Evolutionary conservation across 495 filamentous ascomycete genomes (phyloP).

Genomic region (Annulohypoxylon stygium): DNA sequence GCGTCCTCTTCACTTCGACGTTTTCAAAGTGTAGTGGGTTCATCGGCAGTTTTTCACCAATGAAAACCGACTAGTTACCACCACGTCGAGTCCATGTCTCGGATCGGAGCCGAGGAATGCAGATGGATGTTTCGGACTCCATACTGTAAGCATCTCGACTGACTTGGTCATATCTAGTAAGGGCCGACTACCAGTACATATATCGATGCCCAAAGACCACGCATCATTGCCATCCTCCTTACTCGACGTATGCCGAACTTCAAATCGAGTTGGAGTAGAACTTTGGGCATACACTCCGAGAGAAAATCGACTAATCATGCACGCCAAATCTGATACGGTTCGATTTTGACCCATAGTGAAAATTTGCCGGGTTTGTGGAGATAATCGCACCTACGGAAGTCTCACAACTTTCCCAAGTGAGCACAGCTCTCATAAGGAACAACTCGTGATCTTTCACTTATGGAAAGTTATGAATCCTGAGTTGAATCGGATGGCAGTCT

Average conservation of each 20-base stretch:
- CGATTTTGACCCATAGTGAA: neutral
- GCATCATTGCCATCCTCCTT: neutral
- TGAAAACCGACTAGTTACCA: slow-evolving; percentile 7
- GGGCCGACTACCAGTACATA: neutral
- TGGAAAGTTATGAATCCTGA: too few species aligned
- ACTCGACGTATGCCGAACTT: neutral
- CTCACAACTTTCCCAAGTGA: neutral
- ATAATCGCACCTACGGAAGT: neutral
- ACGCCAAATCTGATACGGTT: slow-evolving; percentile 2
- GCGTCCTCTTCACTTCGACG: slow-evolving; percentile 3
- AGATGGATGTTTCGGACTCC: slow-evolving; percentile 4
- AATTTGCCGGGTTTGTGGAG: slow-evolving; percentile 3
- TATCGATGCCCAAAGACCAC: neutral
- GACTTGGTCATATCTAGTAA: neutral
- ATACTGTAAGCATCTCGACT: neutral
- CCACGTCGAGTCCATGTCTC: slow-evolving; percentile 7
- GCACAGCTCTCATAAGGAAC: neutral
- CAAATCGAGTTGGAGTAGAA: neutral
- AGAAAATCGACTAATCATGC: neutral
- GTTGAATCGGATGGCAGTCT: too few species aligned
- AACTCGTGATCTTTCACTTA: too few species aligned
- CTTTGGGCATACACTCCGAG: neutral
- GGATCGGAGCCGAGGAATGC: slow-evolving; percentile 8
- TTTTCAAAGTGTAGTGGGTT: slow-evolving; percentile 22
- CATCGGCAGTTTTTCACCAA: slow-evolving; percentile 28